Evolutionary conservation across 1,284 basidiomycete genomes (phyloP).

Genomic region (Microbotryum scabiosae): DNA sequence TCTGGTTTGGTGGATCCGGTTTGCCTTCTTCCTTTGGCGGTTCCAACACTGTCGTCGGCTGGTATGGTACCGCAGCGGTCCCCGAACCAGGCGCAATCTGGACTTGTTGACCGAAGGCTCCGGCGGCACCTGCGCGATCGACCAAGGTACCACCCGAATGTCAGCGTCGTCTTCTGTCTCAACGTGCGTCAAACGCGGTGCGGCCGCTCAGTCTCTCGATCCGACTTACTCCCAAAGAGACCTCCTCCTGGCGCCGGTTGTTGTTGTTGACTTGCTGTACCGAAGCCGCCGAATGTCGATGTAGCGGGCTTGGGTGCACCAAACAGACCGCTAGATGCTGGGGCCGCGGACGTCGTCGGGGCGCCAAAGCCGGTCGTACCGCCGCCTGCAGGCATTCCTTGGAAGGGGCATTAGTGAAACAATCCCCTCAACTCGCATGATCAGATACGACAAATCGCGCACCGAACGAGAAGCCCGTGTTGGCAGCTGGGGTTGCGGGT

Average conservation of each 20-base stretch:
- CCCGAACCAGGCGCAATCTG: conserved; percentile 8
- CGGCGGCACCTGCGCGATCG: not conserved
- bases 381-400: not conserved
- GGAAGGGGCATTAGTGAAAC: not conserved
- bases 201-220: not conserved
- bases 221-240: conserved; percentile 17
- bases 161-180: not conserved
- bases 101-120: conserved; percentile 6
- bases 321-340: conserved; percentile 17
- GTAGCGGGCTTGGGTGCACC: conserved; percentile 27
- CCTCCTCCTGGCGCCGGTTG: conserved; percentile 17
- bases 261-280: conserved; percentile 10
- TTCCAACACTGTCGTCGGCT: conserved; percentile 24
- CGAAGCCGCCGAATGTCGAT: conserved; percentile 26
- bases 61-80: conserved; percentile 23
- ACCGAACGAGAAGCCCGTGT: conserved; percentile 26
- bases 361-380: conserved; percentile 18
- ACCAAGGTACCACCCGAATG: not conserved
- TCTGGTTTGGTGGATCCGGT: conserved; percentile 22
- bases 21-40: conserved; percentile 25
- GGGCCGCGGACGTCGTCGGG: not conserved
- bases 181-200: too few species aligned
- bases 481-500: not conserved
- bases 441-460: not conserved
- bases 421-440: not conserved